Evolutionary conservation across 352 stramenopile species (phyloP).

Genomic region (Phytophthora pini): DNA sequence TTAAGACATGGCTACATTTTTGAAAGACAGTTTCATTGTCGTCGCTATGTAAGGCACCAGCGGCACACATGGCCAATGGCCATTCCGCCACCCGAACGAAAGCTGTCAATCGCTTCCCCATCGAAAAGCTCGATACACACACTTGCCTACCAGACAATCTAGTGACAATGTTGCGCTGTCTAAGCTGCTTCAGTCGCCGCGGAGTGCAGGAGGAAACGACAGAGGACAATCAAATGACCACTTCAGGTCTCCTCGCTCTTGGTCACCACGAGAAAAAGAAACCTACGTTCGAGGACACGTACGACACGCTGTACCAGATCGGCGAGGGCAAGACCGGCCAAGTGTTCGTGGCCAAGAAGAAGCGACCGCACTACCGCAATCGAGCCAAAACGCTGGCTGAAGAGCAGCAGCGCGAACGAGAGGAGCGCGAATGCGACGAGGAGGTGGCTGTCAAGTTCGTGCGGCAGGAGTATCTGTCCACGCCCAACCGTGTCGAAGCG

Average conservation of each 20-base stretch:
- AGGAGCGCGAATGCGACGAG: constrained; percentile 51
- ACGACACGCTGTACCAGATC: constrained; percentile 74
- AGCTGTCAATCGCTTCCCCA: constrained; percentile 7
- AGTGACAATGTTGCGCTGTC: constrained; percentile 41
- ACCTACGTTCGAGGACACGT: constrained; percentile 59
- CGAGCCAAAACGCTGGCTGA: constrained; percentile 36
- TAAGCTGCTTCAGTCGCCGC: constrained; percentile 36
- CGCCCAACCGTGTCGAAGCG: constrained; percentile 67
- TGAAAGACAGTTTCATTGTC: constrained; percentile 23
- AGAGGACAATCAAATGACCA: constrained; percentile 11
- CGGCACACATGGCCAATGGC: constrained; percentile 13
- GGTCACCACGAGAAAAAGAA: constrained; percentile 31
- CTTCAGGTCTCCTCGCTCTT: constrained; percentile 13
- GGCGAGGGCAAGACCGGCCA: constrained; percentile 82
- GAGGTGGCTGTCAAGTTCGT: constrained; percentile 81
- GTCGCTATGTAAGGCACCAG: constrained; percentile 9
- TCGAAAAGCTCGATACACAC: constrained; percentile 22
- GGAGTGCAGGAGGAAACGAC: constrained; percentile 3
- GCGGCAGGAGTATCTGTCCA: constrained; percentile 71
- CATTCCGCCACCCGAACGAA: constrained; percentile 19
- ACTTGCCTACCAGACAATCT: background rate
- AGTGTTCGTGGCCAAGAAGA: constrained; percentile 63
- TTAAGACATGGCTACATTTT: constrained; percentile 23
- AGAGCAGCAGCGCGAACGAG: constrained; percentile 69
- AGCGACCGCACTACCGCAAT: constrained; percentile 30